Evolutionary conservation across 148 eudicot species (phyloP).

Genomic region (Spergularia bocconei): DNA sequence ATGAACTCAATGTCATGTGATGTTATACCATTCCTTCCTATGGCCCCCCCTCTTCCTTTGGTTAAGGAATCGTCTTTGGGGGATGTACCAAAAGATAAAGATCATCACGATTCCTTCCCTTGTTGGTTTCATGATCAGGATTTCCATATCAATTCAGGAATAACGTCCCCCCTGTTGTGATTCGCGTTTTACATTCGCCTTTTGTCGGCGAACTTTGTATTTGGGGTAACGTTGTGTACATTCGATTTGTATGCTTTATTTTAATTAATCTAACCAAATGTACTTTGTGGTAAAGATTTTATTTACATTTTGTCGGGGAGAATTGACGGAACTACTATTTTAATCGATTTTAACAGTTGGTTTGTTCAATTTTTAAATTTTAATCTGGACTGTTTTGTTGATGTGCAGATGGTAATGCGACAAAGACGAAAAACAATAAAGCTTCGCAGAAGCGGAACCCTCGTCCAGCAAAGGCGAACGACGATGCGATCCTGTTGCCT

Average conservation of each 20-base stretch:
- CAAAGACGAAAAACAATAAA: slow-evolving; percentile 23
- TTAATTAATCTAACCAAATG: too few relatives aligned
- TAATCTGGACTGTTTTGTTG: too few relatives aligned
- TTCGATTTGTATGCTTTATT: neutral
- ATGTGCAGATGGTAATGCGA: slow-evolving; percentile 10
- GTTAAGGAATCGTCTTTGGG: slow-evolving; percentile 13
- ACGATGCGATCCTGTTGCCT: slow-evolving; percentile 26
- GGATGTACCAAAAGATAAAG: neutral
- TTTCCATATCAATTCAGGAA: neutral
- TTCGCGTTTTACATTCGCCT: neutral
- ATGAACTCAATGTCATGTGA: neutral
- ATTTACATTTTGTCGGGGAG: too few relatives aligned
- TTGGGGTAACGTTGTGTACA: neutral
- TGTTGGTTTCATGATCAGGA: neutral
- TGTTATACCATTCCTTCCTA: slow-evolving; percentile 2
- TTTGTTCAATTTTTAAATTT: too few relatives aligned
- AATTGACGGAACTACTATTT: too few relatives aligned
- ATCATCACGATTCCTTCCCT: neutral
- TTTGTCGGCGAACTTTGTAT: neutral
- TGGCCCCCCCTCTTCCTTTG: slow-evolving; percentile 8
- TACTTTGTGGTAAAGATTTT: too few relatives aligned
- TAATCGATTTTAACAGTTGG: too few relatives aligned
- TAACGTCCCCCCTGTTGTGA: neutral
- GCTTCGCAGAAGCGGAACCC: slow-evolving; percentile 14
- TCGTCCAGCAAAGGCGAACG: neutral